These are phyloP conservation scores for Emmonsia crescens DNA, from an alignment of 2,329 filamentous ascomycete species.

Conservation along the genomic window DNA sequence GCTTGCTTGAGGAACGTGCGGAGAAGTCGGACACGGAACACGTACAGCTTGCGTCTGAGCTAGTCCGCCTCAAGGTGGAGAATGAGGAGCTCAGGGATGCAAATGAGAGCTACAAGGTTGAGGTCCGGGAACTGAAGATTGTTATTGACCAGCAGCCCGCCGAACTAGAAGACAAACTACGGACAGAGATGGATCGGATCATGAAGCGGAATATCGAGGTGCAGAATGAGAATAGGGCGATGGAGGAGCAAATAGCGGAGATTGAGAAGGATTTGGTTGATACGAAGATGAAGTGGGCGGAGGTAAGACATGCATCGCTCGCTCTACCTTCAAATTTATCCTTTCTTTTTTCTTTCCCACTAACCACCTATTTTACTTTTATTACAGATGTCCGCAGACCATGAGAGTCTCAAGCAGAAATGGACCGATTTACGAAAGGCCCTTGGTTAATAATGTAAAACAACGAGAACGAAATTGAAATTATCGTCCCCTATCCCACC, in stretches of 20 bases:
- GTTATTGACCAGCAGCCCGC: conserved; percentile 83
- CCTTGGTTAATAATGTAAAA: conserved; percentile 31
- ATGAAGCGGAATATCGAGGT: conserved; percentile 90
- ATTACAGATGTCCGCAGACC: conserved; percentile 53
- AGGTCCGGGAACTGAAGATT: conserved; percentile 72
- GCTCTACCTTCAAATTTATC: not conserved
- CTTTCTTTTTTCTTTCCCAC: conserved; percentile 3
- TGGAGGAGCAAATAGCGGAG: conserved; percentile 83
- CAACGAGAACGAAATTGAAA: not conserved
- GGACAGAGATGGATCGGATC: conserved; percentile 77
- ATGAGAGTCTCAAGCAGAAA: conserved; percentile 64
- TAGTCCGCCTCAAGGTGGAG: conserved; percentile 85
- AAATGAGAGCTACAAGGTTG: conserved; percentile 76
- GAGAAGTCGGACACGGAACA: conserved; percentile 86
- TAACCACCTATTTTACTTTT: not conserved
- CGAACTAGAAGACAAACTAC: conserved; percentile 73
- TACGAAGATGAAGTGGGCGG: conserved; percentile 89
- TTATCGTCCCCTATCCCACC: not conserved
- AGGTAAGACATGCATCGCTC: conserved; percentile 52
- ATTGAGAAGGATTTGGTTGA: conserved; percentile 87
- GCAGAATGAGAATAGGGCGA: conserved; percentile 76
- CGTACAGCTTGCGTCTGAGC: conserved; percentile 76
- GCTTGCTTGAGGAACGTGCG: conserved; percentile 73
- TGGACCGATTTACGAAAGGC: conserved; percentile 61
- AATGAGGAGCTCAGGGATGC: conserved; percentile 82